Evolutionary conservation across 2,329 filamentous ascomycete species (phyloP).

Genomic region (Neonectria faginata): DNA sequence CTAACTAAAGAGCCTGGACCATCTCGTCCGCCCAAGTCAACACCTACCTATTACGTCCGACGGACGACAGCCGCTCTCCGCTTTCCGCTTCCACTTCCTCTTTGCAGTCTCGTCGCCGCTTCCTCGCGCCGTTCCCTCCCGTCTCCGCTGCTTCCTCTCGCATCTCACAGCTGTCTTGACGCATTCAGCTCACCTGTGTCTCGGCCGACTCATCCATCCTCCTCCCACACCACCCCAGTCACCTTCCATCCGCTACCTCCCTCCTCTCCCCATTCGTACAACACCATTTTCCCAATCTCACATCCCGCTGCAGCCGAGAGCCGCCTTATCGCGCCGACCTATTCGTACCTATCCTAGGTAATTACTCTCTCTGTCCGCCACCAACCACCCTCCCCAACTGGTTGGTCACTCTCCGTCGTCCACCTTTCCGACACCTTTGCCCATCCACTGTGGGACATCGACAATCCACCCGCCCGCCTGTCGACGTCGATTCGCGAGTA

Average conservation of each 20-base stretch:
- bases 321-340: constrained; percentile 6
- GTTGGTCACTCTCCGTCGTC: background rate
- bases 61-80: background rate
- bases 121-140: background rate
- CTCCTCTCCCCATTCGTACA: constrained; percentile 5
- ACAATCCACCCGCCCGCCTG: background rate
- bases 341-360: too few relatives aligned
- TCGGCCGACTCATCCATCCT: background rate
- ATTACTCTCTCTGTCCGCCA: background rate
- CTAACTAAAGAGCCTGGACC: background rate
- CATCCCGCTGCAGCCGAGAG: constrained; percentile 4
- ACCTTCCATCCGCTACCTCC: background rate
- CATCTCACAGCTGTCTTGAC: background rate
- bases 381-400: constrained; percentile 5
- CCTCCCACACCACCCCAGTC: background rate
- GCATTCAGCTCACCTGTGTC: background rate
- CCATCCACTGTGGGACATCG: background rate
- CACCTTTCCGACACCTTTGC: background rate
- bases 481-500: constrained; percentile 1
- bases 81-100: background rate
- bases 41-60: background rate
- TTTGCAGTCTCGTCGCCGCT: background rate
- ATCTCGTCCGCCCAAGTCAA: background rate
- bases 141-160: background rate
- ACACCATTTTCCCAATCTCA: constrained; percentile 6